phyloP scores from a whole-genome alignment of 169 alveolate genomes.

The Plasmodium falciparum region DNA sequence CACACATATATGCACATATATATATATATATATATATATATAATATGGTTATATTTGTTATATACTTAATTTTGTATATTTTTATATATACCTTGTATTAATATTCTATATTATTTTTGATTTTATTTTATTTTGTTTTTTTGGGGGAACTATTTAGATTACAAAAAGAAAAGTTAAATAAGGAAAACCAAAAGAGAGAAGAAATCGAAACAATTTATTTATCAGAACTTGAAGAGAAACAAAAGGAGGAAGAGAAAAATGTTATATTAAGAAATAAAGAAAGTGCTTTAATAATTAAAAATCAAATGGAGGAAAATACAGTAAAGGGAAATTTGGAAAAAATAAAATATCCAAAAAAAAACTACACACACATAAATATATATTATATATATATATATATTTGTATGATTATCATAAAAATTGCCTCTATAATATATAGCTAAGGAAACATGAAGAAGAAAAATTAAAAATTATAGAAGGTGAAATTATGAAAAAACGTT shows the following conservation, averaged over 20 bases:
- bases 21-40: neutral
- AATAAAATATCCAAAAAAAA: neutral
- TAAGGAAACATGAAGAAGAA: constrained; percentile 65
- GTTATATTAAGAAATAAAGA: constrained; percentile 52
- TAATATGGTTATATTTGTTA: neutral
- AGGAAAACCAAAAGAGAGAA: constrained; percentile 46
- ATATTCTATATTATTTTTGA: neutral
- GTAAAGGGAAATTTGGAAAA: constrained; percentile 23
- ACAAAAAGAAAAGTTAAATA: constrained; percentile 23
- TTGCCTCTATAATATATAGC: constrained; percentile 2
- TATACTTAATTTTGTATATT: neutral
- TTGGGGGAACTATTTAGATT: constrained; percentile 4
- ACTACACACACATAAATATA: neutral
- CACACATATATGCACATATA: neutral
- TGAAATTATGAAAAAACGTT: constrained; percentile 60
- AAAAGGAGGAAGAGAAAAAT: constrained; percentile 53
- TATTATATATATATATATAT: neutral
- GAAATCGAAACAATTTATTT: constrained; percentile 63
- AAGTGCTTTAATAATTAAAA: constrained; percentile 65
- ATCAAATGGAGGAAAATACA: constrained; percentile 68
- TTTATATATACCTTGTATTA: neutral
- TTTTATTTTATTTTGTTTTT: neutral
- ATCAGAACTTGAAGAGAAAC: constrained; percentile 57
- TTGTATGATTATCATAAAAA: neutral
- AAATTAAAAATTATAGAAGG: constrained; percentile 63